Conservation (phyloP, 2,329 filamentous ascomycete species). For the Endoconidiophora laricicola region DNA sequence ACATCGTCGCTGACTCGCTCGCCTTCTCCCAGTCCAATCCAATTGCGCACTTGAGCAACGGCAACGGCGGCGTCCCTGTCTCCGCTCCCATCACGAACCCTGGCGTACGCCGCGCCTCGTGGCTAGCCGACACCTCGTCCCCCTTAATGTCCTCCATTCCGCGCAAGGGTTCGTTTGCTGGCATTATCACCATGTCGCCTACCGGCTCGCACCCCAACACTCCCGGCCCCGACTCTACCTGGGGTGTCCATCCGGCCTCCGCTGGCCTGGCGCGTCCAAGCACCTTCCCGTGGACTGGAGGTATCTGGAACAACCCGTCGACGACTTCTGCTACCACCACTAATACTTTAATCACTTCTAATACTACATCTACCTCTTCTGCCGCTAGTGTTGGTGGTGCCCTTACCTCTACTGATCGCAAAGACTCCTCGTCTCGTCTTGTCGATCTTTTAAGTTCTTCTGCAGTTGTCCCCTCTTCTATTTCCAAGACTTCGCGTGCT, state of each 20-base stretch:
- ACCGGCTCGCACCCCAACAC: constrained; percentile 68
- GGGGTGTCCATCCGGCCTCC: constrained; percentile 37
- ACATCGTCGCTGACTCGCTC: background rate
- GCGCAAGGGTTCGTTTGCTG: constrained; percentile 62
- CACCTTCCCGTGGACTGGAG: constrained; percentile 56
- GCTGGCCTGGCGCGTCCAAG: constrained; percentile 32
- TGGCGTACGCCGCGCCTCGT: constrained; percentile 58
- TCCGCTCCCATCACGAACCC: constrained; percentile 35
- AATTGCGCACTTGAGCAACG: background rate
- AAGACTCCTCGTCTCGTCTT: constrained; percentile 58
- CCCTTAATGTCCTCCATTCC: constrained; percentile 33
- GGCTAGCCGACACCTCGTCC: constrained; percentile 69
- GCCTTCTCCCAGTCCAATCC: background rate
- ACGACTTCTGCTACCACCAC: background rate
- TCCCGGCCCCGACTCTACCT: constrained; percentile 50
- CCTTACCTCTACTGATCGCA: constrained; percentile 36
- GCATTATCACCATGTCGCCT: constrained; percentile 56
- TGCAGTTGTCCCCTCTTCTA: constrained; percentile 24
- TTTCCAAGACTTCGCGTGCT: constrained; percentile 33
- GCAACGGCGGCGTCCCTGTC: constrained; percentile 22
- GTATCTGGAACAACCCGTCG: constrained; percentile 54
- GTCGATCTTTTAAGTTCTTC: constrained; percentile 57
- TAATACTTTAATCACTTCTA: background rate
- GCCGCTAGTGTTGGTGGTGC: background rate
- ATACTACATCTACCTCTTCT: background rate